These are phyloP conservation scores for Phylloboletellus chloephorus DNA, from an alignment of 1,284 basidiomycete genomes.

Conservation along the genomic window DNA sequence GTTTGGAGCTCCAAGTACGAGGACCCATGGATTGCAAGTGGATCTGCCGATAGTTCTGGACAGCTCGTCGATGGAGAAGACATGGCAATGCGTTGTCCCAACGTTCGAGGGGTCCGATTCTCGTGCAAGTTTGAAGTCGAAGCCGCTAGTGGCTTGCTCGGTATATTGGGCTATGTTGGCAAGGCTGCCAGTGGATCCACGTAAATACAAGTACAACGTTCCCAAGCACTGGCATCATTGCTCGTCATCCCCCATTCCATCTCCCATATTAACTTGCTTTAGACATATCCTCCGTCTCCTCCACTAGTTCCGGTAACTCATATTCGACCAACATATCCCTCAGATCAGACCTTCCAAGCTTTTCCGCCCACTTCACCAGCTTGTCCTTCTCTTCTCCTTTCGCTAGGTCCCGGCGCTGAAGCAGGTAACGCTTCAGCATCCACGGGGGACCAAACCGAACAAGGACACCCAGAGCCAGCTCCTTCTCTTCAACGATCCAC, in stretches of 20 bases:
- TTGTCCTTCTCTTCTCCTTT: constrained; percentile 15
- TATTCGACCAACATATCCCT: constrained; percentile 20
- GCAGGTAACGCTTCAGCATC: constrained; percentile 28
- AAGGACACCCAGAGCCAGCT: constrained; percentile 23
- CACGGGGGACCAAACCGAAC: constrained; percentile 24
- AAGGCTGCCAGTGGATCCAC: too few relatives aligned
- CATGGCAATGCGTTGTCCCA: constrained; percentile 9
- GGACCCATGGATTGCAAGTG: constrained; percentile 1
- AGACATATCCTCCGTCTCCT: constrained; percentile 8
- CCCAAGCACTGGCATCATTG: constrained; percentile 1
- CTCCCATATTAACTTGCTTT: background rate
- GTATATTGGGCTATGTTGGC: too few relatives aligned
- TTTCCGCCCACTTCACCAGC: constrained; percentile 18
- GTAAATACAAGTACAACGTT: background rate
- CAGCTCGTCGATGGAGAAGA: constrained; percentile 1
- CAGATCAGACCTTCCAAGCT: constrained; percentile 24
- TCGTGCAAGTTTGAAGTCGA: too few relatives aligned
- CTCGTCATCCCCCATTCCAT: background rate
- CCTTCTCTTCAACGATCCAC: constrained; percentile 27
- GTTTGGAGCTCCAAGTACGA: constrained; percentile 20
- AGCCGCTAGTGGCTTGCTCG: too few relatives aligned
- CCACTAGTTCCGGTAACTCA: constrained; percentile 15
- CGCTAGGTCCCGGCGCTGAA: constrained; percentile 22
- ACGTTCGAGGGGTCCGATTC: background rate
- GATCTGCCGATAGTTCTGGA: background rate